These are phyloP conservation scores for Rubia balearica DNA, from an alignment of 305 asterid genomes.

Conservation along the genomic window DNA sequence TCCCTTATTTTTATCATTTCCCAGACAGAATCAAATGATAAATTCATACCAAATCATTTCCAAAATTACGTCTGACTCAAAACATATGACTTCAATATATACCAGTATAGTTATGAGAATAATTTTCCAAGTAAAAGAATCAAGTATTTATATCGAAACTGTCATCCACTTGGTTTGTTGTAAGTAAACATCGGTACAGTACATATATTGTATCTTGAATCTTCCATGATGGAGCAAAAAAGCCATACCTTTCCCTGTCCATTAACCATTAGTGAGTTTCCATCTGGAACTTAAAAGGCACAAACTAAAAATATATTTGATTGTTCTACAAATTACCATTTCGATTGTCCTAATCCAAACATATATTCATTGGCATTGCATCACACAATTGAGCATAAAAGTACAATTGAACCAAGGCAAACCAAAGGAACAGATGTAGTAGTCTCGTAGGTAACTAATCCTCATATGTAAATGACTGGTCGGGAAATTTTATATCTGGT, in stretches of 20 bases:
- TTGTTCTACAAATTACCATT: not conserved
- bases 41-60: not conserved
- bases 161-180: not conserved
- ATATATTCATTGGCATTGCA: not conserved
- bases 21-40: not conserved
- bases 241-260: not conserved
- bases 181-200: not conserved
- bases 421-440: not conserved
- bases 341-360: not conserved
- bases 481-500: not conserved
- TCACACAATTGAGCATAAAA: not conserved
- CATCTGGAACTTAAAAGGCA: not conserved
- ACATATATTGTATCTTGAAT: not conserved
- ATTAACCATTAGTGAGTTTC: not conserved
- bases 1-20: not conserved
- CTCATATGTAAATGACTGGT: not conserved
- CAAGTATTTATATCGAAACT: not conserved
- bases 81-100: not conserved
- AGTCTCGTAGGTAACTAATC: not conserved
- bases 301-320: not conserved
- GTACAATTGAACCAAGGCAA: conserved; percentile 2
- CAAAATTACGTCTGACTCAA: not conserved
- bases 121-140: not conserved
- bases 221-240: not conserved
- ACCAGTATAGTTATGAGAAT: not conserved